A percentile compares a stretch with the other conserved stretches of the same genome.
phyloP scores from a whole-genome alignment of 2,329 filamentous ascomycete genomes.

The Claviceps capensis region DNA sequence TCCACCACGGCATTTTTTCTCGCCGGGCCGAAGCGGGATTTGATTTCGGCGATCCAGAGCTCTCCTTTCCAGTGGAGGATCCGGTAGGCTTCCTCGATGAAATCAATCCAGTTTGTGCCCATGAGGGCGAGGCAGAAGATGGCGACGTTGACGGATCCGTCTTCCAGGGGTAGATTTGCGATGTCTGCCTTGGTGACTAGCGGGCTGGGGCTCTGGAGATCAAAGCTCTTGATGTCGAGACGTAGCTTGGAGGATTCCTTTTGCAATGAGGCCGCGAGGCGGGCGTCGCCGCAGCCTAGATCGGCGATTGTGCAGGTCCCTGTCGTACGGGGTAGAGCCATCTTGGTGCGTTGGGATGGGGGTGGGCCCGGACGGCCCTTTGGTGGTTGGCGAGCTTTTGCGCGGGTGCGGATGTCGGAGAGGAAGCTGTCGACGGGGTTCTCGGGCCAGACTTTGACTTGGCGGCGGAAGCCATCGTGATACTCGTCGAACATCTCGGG shows the following conservation, averaged over 20 bases:
- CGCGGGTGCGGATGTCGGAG: slow-evolving; percentile 53
- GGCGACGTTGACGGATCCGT: slow-evolving; percentile 68
- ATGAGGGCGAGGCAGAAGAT: slow-evolving; percentile 95
- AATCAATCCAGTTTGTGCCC: slow-evolving; percentile 97
- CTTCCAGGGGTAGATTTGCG: slow-evolving; percentile 60
- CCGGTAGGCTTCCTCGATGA: slow-evolving; percentile 90
- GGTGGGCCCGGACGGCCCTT: slow-evolving; percentile 18
- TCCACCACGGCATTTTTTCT: slow-evolving; percentile 33
- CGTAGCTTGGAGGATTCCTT: slow-evolving; percentile 50
- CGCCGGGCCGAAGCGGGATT: slow-evolving; percentile 59
- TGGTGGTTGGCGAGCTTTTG: slow-evolving; percentile 29
- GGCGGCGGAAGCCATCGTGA: slow-evolving; percentile 88
- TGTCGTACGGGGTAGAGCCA: slow-evolving; percentile 56
- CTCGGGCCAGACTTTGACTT: slow-evolving; percentile 91
- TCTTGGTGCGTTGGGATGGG: slow-evolving; percentile 14
- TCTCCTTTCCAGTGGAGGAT: slow-evolving; percentile 88
- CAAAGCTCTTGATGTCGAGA: slow-evolving; percentile 69
- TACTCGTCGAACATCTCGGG: slow-evolving; percentile 95
- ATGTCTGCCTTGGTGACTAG: slow-evolving; percentile 85
- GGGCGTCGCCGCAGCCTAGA: slow-evolving; percentile 84
- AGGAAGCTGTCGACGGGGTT: slow-evolving; percentile 92
- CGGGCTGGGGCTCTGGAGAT: slow-evolving; percentile 63
- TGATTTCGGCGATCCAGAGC: slow-evolving; percentile 95
- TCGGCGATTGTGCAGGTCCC: slow-evolving; percentile 73
- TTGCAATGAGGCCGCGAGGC: slow-evolving; percentile 57